Conservation (phyloP, 352 stramenopile genomes). For the Phytophthora pinifolia region DNA sequence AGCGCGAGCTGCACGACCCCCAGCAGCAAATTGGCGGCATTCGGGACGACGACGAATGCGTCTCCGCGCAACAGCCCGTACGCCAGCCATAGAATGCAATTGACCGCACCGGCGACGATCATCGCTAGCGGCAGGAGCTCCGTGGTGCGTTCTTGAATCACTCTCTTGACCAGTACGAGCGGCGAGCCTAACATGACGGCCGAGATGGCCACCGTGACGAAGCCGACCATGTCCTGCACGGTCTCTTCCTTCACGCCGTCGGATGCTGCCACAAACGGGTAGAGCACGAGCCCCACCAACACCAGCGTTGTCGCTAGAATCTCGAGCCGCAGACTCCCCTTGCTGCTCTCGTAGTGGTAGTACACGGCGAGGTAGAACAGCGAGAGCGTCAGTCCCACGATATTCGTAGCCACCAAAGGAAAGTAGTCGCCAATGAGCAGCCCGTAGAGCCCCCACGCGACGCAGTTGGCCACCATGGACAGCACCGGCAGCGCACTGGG, state of each 20-base stretch:
- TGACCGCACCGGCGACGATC: constrained; percentile 50
- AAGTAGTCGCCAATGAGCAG: constrained; percentile 53
- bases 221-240: constrained; percentile 50
- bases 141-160: constrained; percentile 49
- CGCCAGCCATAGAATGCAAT: constrained; percentile 50
- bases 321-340: constrained; percentile 27
- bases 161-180: constrained; percentile 46
- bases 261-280: constrained; percentile 33
- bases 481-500: constrained; percentile 46
- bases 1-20: constrained; percentile 56
- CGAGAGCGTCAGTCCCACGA: constrained; percentile 41
- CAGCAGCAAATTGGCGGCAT: constrained; percentile 59
- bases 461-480: constrained; percentile 66
- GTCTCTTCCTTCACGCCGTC: constrained; percentile 10
- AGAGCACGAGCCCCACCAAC: constrained; percentile 37
- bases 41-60: constrained; percentile 61
- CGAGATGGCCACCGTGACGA: constrained; percentile 51
- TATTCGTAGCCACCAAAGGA: constrained; percentile 53
- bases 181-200: constrained; percentile 68
- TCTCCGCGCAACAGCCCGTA: constrained; percentile 56
- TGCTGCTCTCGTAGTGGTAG: constrained; percentile 30
- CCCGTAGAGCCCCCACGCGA: constrained; percentile 57
- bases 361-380: constrained; percentile 53
- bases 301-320: constrained; percentile 23
- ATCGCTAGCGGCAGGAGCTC: constrained; percentile 46